These are phyloP conservation scores for Aspergillus ruber DNA, from an alignment of 2,329 filamentous ascomycete species.

Conservation along the genomic window DNA sequence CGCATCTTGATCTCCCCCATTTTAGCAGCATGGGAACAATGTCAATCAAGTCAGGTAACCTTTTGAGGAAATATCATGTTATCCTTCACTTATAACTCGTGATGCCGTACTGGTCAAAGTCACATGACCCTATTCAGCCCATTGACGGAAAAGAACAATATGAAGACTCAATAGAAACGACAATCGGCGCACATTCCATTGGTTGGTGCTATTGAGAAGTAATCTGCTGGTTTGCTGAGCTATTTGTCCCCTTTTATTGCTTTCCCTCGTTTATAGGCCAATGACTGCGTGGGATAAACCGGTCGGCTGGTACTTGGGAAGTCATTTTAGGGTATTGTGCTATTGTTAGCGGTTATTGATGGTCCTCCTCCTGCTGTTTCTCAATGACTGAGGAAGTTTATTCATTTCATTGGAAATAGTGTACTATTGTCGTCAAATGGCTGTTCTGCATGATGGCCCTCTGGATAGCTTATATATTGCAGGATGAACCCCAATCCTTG, in stretches of 20 bases:
- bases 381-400: neutral
- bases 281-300: neutral
- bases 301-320: neutral
- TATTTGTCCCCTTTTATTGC: neutral
- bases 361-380: neutral
- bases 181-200: neutral
- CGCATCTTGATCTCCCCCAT: neutral
- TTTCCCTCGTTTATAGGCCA: neutral
- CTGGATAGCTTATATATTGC: neutral
- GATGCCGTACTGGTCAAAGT: neutral
- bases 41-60: neutral
- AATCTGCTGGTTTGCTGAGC: neutral
- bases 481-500: neutral
- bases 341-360: neutral
- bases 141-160: constrained; percentile 19
- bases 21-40: neutral
- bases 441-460: neutral
- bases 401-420: neutral
- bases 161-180: neutral
- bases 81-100: neutral
- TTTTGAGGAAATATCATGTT: neutral
- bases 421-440: constrained; percentile 1
- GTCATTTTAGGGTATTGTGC: neutral
- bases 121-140: constrained; percentile 14
- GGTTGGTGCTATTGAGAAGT: neutral